Percentiles rank a stretch among this genome's conserved stretches.
Evolutionary conservation across 2,329 filamentous ascomycete species (phyloP).

Genomic region (Stachybotrys echinatus): DNA sequence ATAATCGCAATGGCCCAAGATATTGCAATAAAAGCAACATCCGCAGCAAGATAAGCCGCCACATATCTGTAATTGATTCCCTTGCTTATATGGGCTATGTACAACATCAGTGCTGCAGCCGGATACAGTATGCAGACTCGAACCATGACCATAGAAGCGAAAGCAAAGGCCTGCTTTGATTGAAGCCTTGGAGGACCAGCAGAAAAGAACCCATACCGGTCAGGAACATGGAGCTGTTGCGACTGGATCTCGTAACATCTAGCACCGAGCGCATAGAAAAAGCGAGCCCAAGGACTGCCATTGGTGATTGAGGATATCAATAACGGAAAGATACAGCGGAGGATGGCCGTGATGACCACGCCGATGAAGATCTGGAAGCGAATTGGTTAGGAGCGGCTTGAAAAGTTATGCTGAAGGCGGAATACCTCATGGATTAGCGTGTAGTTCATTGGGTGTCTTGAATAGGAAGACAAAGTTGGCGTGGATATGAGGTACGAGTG

Average conservation of each 20-base stretch:
- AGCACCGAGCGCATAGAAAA: background rate
- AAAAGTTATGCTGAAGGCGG: slow-evolving; percentile 1
- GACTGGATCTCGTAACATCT: slow-evolving; percentile 1
- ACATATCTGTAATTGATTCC: slow-evolving; percentile 1
- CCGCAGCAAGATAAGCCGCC: background rate
- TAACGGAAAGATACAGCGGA: background rate
- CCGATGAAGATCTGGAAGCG: background rate
- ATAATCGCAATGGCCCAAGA: background rate
- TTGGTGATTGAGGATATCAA: slow-evolving; percentile 1
- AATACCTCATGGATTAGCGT: background rate
- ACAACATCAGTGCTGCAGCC: background rate
- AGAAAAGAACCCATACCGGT: background rate
- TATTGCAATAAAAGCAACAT: slow-evolving; percentile 1
- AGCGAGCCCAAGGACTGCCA: background rate
- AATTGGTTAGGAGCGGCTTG: background rate
- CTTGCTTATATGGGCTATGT: background rate
- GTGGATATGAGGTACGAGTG: background rate
- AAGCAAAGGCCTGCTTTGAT: background rate
- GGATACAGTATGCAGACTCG: background rate
- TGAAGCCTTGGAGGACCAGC: background rate
- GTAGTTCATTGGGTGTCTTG: background rate
- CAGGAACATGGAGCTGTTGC: background rate
- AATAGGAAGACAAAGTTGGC: background rate
- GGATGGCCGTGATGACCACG: background rate
- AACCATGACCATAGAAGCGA: background rate